Conservation (phyloP, 257 asterid genomes). For the Solanum acaule region DNA sequence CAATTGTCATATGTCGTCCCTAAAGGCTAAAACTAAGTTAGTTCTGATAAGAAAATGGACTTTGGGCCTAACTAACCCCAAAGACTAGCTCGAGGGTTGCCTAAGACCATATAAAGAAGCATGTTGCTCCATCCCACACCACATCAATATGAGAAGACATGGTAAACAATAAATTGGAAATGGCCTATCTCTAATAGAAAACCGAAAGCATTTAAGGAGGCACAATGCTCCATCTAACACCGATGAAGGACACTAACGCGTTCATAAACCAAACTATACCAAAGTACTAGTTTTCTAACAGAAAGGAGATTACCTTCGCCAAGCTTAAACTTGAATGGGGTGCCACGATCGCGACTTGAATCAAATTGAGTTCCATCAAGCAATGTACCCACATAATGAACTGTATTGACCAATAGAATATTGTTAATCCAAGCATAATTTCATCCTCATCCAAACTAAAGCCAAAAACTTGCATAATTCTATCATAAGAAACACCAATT, state of each 20-base stretch:
- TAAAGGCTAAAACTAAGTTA: background rate
- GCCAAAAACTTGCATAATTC: background rate
- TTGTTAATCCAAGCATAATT: background rate
- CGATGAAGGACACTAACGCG: background rate
- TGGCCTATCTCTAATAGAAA: background rate
- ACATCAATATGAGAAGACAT: background rate
- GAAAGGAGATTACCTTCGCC: constrained; percentile 29
- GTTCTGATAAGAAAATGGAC: background rate
- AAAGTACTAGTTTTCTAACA: background rate
- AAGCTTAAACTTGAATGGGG: constrained; percentile 35
- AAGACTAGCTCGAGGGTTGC: background rate
- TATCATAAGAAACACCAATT: background rate
- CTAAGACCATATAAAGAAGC: background rate
- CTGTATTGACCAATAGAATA: constrained; percentile 25
- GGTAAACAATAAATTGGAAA: background rate
- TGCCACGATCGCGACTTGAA: constrained; percentile 37
- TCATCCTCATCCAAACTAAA: background rate
- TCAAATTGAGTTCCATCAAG: constrained; percentile 49
- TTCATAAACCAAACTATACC: background rate
- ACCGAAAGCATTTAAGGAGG: background rate
- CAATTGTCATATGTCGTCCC: background rate
- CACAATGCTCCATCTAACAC: background rate
- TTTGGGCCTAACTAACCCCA: background rate
- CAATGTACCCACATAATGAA: constrained; percentile 51
- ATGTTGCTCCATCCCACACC: background rate